Conservation (phyloP, 2,329 filamentous ascomycete species). For the Botrytis aclada region DNA sequence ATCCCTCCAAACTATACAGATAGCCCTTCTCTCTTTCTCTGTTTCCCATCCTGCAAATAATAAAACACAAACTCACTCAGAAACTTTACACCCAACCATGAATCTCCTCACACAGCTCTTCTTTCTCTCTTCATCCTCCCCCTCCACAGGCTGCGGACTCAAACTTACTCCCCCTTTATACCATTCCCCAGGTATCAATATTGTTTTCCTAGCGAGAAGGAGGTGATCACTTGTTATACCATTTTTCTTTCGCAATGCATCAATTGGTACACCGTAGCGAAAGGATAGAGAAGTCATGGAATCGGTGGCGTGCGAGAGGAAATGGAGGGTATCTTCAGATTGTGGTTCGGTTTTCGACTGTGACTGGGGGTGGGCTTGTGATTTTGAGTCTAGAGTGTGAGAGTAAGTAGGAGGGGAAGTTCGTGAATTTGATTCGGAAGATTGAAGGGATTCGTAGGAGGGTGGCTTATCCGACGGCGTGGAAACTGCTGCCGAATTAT, state of each 20-base stretch:
- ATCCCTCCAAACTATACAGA: neutral
- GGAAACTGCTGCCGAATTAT: neutral
- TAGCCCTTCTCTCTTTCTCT: neutral
- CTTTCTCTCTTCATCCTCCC: constrained; percentile 68
- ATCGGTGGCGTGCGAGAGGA: constrained; percentile 68
- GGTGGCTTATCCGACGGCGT: neutral
- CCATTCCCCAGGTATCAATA: constrained; percentile 68
- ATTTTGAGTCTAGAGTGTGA: constrained; percentile 41
- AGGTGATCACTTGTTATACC: constrained; percentile 70
- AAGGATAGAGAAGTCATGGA: constrained; percentile 66
- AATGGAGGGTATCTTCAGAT: constrained; percentile 68
- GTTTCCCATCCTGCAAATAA: neutral
- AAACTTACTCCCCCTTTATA: constrained; percentile 66
- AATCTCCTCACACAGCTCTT: constrained; percentile 71
- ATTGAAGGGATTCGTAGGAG: neutral
- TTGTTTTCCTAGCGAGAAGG: constrained; percentile 63
- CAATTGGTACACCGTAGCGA: constrained; percentile 65
- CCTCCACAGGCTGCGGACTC: constrained; percentile 67
- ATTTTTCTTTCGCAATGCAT: constrained; percentile 63
- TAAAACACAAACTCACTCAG: constrained; percentile 55
- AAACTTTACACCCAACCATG: constrained; percentile 76
- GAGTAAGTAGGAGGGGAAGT: constrained; percentile 27
- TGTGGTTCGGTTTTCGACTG: constrained; percentile 28
- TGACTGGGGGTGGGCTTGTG: constrained; percentile 10
- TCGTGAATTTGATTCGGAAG: constrained; percentile 6